Evolutionary conservation across 345 rosid genomes (phyloP), one percentile per base, ranked within the genome.

Genomic region (Microcos paniculata): DNA sequence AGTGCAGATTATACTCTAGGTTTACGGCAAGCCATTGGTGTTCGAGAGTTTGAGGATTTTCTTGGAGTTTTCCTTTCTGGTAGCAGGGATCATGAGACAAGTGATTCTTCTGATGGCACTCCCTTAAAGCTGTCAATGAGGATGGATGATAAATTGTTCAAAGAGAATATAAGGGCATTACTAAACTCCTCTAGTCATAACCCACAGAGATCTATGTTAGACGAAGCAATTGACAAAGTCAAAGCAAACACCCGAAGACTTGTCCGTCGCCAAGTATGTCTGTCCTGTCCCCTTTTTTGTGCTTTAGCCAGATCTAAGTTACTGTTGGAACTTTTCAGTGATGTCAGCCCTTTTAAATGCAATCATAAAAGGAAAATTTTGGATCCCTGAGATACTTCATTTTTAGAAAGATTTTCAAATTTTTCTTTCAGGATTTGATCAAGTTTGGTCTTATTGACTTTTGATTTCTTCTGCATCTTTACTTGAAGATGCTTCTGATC

Each of bases 191-290:
- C 86, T 30, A 53, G 24, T 28, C 81, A 86, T 77, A 77, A 79
- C 61, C 75, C 84, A 71, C 87, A 76, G 58, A 86, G 83, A 81
- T 53, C 82, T 81, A 38, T 89, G 71, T 69, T 96, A 72, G 83
- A 83, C 72, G 95, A 84, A 76, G 95, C 98, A 30, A 85, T 92
- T 80, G 91, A 84, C 78, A 84, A 78, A 51, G 89, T 96, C 42
- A 96, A 96, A 85, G 58, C 80, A 75, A 90, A 94, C 79, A 96
- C 97, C 9, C 83, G 95, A 80, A 91, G 90, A 85, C 98, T 94
- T 72, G 89, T 94, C 43, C 98, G 91, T 59, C 90, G 90, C 58
- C 98, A 96, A 85, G 99, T 92, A 89, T 87, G 97, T 87, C 9
- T 19, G 38, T 51, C 24, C 30, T 69, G 43, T 49, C 10, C 11